Conservation (phyloP, 2,329 filamentous ascomycete species). For the Neurospora sp. region DNA sequence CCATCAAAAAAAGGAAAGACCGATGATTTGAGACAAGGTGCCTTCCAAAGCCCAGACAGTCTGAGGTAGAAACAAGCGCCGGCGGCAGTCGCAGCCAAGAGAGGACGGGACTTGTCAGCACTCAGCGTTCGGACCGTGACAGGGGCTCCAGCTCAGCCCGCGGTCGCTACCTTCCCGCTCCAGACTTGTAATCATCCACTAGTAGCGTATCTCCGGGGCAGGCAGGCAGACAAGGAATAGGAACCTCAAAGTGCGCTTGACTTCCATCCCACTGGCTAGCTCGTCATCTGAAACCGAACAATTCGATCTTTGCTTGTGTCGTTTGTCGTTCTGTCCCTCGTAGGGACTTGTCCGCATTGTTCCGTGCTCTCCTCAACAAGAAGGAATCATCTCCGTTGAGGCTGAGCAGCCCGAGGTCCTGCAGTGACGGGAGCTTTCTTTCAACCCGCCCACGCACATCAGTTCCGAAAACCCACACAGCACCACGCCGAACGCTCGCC, state of each 20-base stretch:
- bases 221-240: background rate
- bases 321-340: background rate
- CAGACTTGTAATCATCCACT: background rate
- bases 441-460: background rate
- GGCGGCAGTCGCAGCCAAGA: background rate
- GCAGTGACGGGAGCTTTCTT: background rate
- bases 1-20: background rate
- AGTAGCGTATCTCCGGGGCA: background rate
- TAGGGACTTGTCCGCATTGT: background rate
- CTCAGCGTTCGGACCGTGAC: background rate
- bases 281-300: background rate
- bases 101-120: background rate
- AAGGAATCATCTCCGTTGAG: background rate
- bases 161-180: background rate
- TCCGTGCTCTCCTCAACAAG: background rate
- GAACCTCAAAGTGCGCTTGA: background rate
- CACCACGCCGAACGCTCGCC: background rate
- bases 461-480: background rate
- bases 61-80: background rate
- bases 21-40: background rate
- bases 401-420: background rate
- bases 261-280: background rate
- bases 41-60: background rate
- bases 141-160: background rate
- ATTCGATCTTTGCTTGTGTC: background rate